phyloP scores from a whole-genome alignment of 2,329 filamentous ascomycete species.

The Neurospora crassa region DNA sequence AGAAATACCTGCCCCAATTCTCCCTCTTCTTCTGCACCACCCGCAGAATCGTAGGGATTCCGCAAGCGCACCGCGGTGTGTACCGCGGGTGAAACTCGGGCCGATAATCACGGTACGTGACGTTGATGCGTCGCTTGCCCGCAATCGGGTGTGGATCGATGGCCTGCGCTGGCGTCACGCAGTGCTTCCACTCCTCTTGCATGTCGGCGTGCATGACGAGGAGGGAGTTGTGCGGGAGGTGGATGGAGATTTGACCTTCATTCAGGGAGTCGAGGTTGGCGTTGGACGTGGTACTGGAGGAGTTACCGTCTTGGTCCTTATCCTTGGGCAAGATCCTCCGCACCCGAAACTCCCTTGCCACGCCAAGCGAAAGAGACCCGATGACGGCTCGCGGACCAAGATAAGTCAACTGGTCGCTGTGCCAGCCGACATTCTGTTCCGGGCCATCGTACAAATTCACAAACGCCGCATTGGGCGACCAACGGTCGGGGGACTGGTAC shows the following conservation, averaged over 20 bases:
- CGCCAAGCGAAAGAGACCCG: slow-evolving; percentile 81
- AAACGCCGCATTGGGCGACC: slow-evolving; percentile 83
- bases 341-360: slow-evolving; percentile 87
- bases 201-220: slow-evolving; percentile 96
- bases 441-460: slow-evolving; percentile 89
- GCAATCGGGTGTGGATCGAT: slow-evolving; percentile 81
- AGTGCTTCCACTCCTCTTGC: slow-evolving; percentile 96
- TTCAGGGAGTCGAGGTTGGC: slow-evolving; percentile 20
- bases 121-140: slow-evolving; percentile 74
- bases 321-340: slow-evolving; percentile 61
- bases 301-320: slow-evolving; percentile 23
- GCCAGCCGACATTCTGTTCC: slow-evolving; percentile 78
- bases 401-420: slow-evolving; percentile 88
- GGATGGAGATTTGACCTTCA: slow-evolving; percentile 82
- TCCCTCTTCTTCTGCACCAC: slow-evolving; percentile 73
- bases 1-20: slow-evolving; percentile 70
- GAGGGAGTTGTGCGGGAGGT: slow-evolving; percentile 88
- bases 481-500: slow-evolving; percentile 63
- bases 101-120: slow-evolving; percentile 87
- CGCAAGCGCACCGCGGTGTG: slow-evolving; percentile 72
- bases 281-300: slow-evolving; percentile 39
- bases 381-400: slow-evolving; percentile 83
- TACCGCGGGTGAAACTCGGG: slow-evolving; percentile 63
- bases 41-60: slow-evolving; percentile 57
- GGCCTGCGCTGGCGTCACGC: slow-evolving; percentile 61